These are phyloP conservation scores for Lentinus tigrinus DNA, from an alignment of 768 basidiomycete species.

Conservation along the genomic window DNA sequence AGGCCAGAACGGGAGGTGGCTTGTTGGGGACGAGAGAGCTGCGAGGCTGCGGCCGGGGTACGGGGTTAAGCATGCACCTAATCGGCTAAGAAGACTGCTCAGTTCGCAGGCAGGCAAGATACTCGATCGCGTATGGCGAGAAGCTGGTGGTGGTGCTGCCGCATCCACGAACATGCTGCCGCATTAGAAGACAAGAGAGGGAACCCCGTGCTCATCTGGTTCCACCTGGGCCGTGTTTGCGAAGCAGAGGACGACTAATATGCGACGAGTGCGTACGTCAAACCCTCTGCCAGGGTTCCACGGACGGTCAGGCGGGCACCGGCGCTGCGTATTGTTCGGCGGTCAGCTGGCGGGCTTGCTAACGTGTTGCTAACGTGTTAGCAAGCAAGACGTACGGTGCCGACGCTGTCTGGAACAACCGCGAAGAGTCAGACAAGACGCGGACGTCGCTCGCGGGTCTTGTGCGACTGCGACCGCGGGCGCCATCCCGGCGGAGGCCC, in stretches of 20 bases:
- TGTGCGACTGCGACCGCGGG: conserved; percentile 8
- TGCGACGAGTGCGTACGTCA: conserved; percentile 14
- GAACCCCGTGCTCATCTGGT: neutral
- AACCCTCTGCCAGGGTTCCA: conserved; percentile 5
- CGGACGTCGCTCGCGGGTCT: neutral
- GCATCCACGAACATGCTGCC: neutral
- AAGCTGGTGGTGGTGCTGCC: neutral
- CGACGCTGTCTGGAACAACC: neutral
- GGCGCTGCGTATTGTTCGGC: neutral
- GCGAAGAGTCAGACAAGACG: neutral
- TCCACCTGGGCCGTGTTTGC: neutral
- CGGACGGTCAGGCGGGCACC: conserved; percentile 12
- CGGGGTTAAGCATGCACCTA: conserved; percentile 1
- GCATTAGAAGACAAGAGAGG: neutral
- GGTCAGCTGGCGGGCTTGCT: neutral
- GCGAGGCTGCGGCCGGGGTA: neutral
- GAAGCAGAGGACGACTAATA: conserved; percentile 8
- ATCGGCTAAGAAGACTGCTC: conserved; percentile 2
- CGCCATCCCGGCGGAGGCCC: conserved; percentile 5
- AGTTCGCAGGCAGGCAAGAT: neutral
- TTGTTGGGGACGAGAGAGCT: neutral
- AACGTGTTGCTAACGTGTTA: neutral
- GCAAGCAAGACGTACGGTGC: neutral
- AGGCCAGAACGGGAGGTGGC: neutral
- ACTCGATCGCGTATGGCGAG: neutral